Evolutionary conservation across 257 asterid species (phyloP).

Genomic region (Gentiana macrophylla): DNA sequence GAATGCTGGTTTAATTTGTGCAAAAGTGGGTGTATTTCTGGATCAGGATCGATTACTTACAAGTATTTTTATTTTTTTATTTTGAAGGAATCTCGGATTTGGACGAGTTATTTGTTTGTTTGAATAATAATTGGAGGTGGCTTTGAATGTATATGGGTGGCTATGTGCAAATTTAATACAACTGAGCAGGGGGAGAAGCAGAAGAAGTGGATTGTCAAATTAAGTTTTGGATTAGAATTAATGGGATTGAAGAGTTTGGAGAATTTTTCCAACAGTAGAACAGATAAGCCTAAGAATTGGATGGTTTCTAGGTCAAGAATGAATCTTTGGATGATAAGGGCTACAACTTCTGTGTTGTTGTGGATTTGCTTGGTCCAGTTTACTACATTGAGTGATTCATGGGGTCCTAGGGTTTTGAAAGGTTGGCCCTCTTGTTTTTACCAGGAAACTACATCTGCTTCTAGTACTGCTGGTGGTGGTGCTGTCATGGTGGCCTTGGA

Average conservation of each 20-base stretch:
- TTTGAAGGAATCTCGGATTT: not conserved
- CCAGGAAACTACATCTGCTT: conserved; percentile 47
- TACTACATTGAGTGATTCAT: conserved; percentile 71
- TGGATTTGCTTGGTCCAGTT: conserved; percentile 94
- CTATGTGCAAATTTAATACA: conserved; percentile 47
- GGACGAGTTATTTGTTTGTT: not conserved
- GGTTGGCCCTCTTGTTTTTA: conserved; percentile 94
- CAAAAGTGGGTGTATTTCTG: conserved; percentile 1
- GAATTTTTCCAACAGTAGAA: conserved; percentile 34
- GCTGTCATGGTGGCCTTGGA: conserved; percentile 22
- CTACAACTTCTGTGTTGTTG: conserved; percentile 60
- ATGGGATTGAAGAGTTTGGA: conserved; percentile 65
- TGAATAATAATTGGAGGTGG: conserved; percentile 1
- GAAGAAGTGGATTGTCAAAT: conserved; percentile 28
- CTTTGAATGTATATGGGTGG: conserved; percentile 25
- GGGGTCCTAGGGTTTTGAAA: conserved; percentile 82
- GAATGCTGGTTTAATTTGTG: conserved; percentile 2
- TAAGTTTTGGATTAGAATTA: conserved; percentile 12
- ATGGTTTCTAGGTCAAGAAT: conserved; percentile 67
- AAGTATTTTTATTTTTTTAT: no score
- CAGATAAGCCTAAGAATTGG: conserved; percentile 63
- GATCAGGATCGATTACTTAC: conserved; percentile 9
- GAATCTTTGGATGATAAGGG: conserved; percentile 93
- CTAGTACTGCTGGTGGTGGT: not conserved
- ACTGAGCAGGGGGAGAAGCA: conserved; percentile 30